Base-by-base conservation (phyloP, 768 basidiomycete species). In the Suillus clintonianus region DNA sequence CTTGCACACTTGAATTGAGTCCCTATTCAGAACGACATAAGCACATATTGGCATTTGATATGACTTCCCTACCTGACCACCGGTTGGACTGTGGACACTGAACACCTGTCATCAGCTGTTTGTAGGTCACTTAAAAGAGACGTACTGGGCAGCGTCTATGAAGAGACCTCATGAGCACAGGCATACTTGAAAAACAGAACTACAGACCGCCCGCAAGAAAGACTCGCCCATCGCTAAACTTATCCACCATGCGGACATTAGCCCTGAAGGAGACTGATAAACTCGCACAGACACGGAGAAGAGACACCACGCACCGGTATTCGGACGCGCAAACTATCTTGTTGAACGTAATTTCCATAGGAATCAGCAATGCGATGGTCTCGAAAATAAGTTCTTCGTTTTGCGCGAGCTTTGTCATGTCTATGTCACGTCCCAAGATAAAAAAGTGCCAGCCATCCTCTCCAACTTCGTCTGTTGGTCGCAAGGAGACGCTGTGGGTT, bases 371-470 rank as follows among this genome's bases (percentile, higher is more conserved):
- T 22, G 66, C 56, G 9, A 68, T 63, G 22, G 66, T 67, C 34
- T 67, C 56, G n/a, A 57, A 64, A 5, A 74, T 45, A 17, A 48
- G 67, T 11, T 74, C 71, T 1, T 66, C 65, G 45, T 69, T 64
- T 13, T 59, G 54, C 5, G 67, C 55, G 45, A 69, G 58, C 32
- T 68, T 41, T 17, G 55, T 45, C 57, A 65, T 69, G 36, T 77
- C 69, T 19, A 30, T 75, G 64, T 11, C 71, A 60, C 1, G 57
- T 60, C 11, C 77, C 77, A 11, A 65, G 32, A 77, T 62, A 34
- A 76, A 64, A 45, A 78, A 76, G 59, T 68, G 73, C 62, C 69
- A 78, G 37, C 76, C 67, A 57, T 65, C 69, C 14, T 71, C 70
- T 4, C 72, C 72, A 45, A 62, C 13, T 62, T 62, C 50, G 32